Conservation (phyloP, 441 rosid species). For the Hura crepitans region DNA sequence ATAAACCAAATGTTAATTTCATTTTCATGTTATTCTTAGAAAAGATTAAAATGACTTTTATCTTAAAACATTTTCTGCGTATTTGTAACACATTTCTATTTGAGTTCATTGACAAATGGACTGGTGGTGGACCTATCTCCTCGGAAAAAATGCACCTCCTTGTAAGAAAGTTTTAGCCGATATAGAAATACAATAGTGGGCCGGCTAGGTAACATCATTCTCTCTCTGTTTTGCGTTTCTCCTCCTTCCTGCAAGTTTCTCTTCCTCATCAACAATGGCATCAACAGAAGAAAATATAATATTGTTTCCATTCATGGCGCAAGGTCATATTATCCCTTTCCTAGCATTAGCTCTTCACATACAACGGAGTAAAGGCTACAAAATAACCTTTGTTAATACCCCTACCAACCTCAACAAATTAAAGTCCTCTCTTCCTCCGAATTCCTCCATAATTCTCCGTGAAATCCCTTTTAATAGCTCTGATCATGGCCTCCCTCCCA, state of each 20-base stretch:
- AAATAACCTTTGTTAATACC: slow-evolving; percentile 50
- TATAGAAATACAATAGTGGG: too few relatives aligned
- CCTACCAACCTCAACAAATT: slow-evolving; percentile 50
- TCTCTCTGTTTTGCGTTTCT: neutral
- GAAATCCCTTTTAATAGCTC: slow-evolving; percentile 49
- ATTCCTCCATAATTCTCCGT: slow-evolving; percentile 42
- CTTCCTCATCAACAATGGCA: slow-evolving; percentile 20
- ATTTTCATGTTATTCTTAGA: too few relatives aligned
- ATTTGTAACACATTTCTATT: too few relatives aligned
- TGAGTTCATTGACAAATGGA: too few relatives aligned
- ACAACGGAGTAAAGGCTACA: slow-evolving; percentile 31
- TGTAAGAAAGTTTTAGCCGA: too few relatives aligned
- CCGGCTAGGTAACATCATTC: too few relatives aligned
- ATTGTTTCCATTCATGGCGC: slow-evolving; percentile 79
- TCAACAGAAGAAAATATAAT: slow-evolving; percentile 34
- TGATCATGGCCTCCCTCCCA: slow-evolving; percentile 47
- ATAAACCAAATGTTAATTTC: too few relatives aligned
- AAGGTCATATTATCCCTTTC: slow-evolving; percentile 77
- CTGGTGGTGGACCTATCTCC: too few relatives aligned
- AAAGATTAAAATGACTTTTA: too few relatives aligned
- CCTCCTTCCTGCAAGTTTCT: neutral
- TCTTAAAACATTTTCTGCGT: too few relatives aligned
- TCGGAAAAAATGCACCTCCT: too few relatives aligned
- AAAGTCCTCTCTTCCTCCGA: slow-evolving; percentile 37
- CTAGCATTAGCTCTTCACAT: slow-evolving; percentile 60